phyloP scores from a whole-genome alignment of 345 rosid species.

The Eucalyptus rudis region DNA sequence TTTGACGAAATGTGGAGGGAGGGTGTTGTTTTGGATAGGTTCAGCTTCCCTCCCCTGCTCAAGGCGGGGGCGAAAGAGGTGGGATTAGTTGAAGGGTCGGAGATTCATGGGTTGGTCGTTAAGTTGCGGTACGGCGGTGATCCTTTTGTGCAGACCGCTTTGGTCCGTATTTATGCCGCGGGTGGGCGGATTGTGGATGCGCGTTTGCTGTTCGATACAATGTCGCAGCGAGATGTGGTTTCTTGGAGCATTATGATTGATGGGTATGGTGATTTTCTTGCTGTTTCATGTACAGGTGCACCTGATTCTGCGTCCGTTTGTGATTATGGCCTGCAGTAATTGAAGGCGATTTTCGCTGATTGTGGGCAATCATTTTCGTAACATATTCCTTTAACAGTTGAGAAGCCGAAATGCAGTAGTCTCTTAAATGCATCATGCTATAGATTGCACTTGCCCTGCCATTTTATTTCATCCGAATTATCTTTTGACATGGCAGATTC shows the following conservation, averaged over 20 bases:
- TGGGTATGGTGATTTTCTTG: conserved; percentile 22
- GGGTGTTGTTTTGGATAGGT: conserved; percentile 5
- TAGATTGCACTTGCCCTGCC: not conserved
- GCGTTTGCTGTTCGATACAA: conserved; percentile 10
- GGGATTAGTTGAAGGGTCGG: conserved; percentile 7
- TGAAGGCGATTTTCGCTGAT: not conserved
- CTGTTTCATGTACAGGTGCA: conserved; percentile 2
- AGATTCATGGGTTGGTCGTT: conserved; percentile 14
- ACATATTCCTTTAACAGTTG: not conserved
- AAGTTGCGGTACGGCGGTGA: conserved; percentile 15
- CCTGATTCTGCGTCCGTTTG: not conserved
- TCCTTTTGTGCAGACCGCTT: conserved; percentile 21
- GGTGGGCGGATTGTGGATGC: conserved; percentile 8
- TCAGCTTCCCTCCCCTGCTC: conserved; percentile 25
- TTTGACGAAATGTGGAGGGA: conserved; percentile 13
- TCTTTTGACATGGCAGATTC: conserved; percentile 17
- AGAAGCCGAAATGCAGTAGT: not conserved
- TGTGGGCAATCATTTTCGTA: not conserved
- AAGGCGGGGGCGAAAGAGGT: conserved; percentile 13
- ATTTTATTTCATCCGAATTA: not conserved
- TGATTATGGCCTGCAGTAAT: not conserved
- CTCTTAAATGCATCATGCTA: not conserved
- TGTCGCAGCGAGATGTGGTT: conserved; percentile 21
- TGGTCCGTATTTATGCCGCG: conserved; percentile 9
- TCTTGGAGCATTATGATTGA: conserved; percentile 24